phyloP scores from a whole-genome alignment of 306 rosid species.

The Bauhinia variegata region DNA sequence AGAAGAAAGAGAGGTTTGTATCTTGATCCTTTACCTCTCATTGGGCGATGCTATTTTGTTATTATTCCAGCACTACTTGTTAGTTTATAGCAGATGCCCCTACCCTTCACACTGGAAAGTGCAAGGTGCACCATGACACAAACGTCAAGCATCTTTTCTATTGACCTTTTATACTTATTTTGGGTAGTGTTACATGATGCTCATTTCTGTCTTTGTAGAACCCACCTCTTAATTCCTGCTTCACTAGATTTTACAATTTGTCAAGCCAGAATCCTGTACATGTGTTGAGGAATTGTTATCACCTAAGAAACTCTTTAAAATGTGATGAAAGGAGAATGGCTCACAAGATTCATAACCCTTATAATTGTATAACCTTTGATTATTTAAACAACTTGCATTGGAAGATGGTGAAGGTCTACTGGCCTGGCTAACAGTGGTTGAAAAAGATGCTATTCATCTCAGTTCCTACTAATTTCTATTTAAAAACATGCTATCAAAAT shows the following conservation, averaged over 20 bases:
- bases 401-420: neutral
- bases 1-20: conserved; percentile 91
- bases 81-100: conserved; percentile 9
- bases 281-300: neutral
- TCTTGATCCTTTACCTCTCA: conserved; percentile 30
- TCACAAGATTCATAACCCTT: too few species aligned
- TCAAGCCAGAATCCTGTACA: neutral
- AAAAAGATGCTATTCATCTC: neutral
- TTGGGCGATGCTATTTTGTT: conserved; percentile 8
- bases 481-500: neutral
- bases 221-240: neutral
- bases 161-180: neutral
- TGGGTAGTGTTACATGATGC: neutral
- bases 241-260: conserved; percentile 9
- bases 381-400: neutral
- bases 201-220: neutral
- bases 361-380: neutral
- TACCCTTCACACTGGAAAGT: neutral
- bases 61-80: conserved; percentile 26
- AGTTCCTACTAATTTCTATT: neutral
- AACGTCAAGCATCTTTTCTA: neutral
- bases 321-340: too few species aligned
- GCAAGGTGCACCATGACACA: neutral
- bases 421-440: neutral
- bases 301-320: neutral